Conservation (phyloP, 2,329 filamentous ascomycete genomes). For the Nemania sp. region DNA sequence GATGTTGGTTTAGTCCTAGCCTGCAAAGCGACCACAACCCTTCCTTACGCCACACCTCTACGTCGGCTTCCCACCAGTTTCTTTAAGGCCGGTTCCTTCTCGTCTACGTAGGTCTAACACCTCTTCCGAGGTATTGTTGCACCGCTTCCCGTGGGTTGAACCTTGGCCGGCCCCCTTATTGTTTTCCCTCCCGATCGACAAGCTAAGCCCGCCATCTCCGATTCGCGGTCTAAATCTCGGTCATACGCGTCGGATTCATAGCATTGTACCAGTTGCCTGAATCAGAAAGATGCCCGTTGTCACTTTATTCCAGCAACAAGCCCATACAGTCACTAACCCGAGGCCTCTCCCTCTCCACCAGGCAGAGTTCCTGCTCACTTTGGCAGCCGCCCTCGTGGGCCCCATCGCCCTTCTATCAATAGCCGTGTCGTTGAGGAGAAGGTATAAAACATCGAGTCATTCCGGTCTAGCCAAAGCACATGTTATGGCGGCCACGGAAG, state of each 20-base stretch:
- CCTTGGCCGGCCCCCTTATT: slow-evolving; percentile 29
- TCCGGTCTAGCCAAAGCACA: slow-evolving; percentile 10
- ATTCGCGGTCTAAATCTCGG: slow-evolving; percentile 31
- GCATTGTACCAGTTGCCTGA: slow-evolving; percentile 36
- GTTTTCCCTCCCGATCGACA: slow-evolving; percentile 35
- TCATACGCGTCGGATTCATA: slow-evolving; percentile 30
- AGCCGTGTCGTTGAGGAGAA: slow-evolving; percentile 26
- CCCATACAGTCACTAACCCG: slow-evolving; percentile 38
- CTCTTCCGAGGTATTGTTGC: slow-evolving; percentile 21
- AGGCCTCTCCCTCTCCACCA: slow-evolving; percentile 36
- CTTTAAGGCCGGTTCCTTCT: slow-evolving; percentile 11
- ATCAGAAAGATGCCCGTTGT: slow-evolving; percentile 47
- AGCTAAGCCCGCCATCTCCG: slow-evolving; percentile 29
- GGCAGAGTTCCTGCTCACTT: slow-evolving; percentile 31
- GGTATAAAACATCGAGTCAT: slow-evolving; percentile 28
- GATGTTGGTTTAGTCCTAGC: slow-evolving; percentile 24
- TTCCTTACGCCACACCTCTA: slow-evolving; percentile 24
- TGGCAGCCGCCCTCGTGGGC: slow-evolving; percentile 27
- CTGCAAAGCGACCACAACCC: slow-evolving; percentile 17
- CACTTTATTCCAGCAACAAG: slow-evolving; percentile 37
- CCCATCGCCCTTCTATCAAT: slow-evolving; percentile 31
- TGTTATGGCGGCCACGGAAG: slow-evolving; percentile 21
- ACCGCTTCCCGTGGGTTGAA: slow-evolving; percentile 26
- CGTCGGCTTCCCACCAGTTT: slow-evolving; percentile 20
- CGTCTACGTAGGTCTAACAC: slow-evolving; percentile 21